Percentiles rank a stretch among this genome's conserved stretches.
Conservation (phyloP, 495 filamentous ascomycete species). For the Annulohypoxylon nitens region DNA sequence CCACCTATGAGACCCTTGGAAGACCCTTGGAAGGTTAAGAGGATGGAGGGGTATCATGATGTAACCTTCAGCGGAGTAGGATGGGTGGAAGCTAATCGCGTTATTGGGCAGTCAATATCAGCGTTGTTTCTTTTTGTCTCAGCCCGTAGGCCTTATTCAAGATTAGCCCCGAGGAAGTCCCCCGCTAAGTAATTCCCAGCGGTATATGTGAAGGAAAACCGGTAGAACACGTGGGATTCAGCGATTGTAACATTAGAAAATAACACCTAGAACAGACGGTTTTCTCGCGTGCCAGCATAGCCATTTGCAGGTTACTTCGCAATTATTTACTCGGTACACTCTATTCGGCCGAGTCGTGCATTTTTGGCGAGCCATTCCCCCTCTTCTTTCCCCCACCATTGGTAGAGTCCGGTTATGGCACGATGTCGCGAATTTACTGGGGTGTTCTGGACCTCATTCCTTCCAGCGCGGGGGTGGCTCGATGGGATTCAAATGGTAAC, state of each 20-base stretch:
- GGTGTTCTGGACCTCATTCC: slow-evolving; percentile 9
- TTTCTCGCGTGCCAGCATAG: neutral
- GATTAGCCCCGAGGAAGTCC: neutral
- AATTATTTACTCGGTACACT: neutral
- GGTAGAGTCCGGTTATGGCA: neutral
- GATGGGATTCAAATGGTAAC: neutral
- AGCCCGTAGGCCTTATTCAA: neutral
- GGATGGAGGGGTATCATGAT: neutral
- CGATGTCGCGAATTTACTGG: neutral
- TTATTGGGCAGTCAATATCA: neutral
- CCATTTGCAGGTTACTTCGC: neutral
- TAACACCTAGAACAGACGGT: neutral
- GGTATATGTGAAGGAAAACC: neutral
- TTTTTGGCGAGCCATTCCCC: neutral
- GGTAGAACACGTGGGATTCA: slow-evolving; percentile 3
- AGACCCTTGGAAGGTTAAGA: neutral
- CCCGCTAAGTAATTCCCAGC: neutral
- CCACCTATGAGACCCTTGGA: neutral
- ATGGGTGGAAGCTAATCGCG: neutral
- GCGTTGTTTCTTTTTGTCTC: neutral
- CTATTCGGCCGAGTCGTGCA: neutral
- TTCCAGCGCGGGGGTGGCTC: slow-evolving; percentile 1
- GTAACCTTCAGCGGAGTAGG: neutral
- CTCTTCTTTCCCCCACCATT: neutral
- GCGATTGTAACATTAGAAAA: neutral